These are phyloP conservation scores for Priceomyces castillae DNA, from an alignment of 805 yeast species.

Conservation along the genomic window DNA sequence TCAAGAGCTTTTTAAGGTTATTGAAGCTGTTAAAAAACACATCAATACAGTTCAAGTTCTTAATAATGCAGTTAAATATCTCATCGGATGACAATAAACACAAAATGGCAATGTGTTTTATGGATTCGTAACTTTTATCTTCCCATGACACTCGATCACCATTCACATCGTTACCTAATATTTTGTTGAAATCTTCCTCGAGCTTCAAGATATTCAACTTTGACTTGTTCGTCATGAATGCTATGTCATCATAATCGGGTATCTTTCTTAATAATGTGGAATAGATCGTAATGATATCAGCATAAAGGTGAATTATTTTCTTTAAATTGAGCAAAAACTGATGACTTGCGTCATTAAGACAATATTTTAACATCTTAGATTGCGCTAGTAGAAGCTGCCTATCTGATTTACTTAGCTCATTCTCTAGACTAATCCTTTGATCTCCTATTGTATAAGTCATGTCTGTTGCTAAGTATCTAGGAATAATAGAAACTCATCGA, in stretches of 20 bases:
- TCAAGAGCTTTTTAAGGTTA: slow-evolving; percentile 35
- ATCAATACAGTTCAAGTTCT: slow-evolving; percentile 34
- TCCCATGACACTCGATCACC: slow-evolving; percentile 23
- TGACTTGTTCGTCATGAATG: slow-evolving; percentile 26
- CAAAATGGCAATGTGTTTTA: slow-evolving; percentile 19
- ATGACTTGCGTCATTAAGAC: slow-evolving; percentile 31
- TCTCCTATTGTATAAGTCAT: slow-evolving; percentile 44
- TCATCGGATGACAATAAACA: slow-evolving; percentile 16
- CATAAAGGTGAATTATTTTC: slow-evolving; percentile 33
- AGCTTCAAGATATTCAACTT: slow-evolving; percentile 19
- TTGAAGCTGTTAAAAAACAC: slow-evolving; percentile 37
- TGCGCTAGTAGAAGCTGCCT: slow-evolving; percentile 25
- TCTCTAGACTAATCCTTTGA: slow-evolving; percentile 23
- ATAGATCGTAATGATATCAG: slow-evolving; percentile 39
- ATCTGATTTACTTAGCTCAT: slow-evolving; percentile 21
- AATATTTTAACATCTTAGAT: slow-evolving; percentile 28
- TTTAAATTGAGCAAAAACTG: slow-evolving; percentile 26
- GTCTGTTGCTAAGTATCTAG: background rate
- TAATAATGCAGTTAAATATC: slow-evolving; percentile 16
- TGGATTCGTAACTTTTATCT: slow-evolving; percentile 23
- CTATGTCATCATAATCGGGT: slow-evolving; percentile 41
- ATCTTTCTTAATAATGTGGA: slow-evolving; percentile 37
- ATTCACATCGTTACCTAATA: slow-evolving; percentile 21
- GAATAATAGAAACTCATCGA: background rate
- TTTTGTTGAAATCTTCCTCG: slow-evolving; percentile 30